Evolutionary conservation across 768 basidiomycete genomes (phyloP), one percentile per base, ranked within the genome.

Genomic region (Mycena filopes): DNA sequence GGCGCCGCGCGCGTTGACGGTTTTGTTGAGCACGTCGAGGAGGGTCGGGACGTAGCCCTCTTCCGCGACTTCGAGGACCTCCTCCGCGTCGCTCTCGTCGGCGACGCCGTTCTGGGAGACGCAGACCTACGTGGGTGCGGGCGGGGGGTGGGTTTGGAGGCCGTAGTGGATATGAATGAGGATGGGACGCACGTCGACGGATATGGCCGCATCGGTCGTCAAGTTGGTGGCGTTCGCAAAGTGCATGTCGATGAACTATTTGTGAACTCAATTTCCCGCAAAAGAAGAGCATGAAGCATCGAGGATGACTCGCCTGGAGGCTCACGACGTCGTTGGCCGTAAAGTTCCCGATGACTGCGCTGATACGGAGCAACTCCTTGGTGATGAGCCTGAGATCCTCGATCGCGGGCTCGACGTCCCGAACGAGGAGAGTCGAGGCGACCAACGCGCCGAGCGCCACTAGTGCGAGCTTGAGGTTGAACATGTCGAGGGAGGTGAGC

Each of bases 11-110:
- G 38, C 38, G 7, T 7, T 36, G 26, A 40, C 10, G 25, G 58
- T 60, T 7, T n/a, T 48, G 6, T 60, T 60, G 47, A 60, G 58
- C 21, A 48, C 48, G 36, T 50, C 47, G 46, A 48, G 31, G 23
- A 60, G 7, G 31, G 25, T 41, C 21, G 58, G 58, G 47, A 50
- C 38, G 47, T 48, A 51, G 4, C n/a, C 23, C 31, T 8, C 33
- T 21, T 36, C 1, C 12, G 49, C 49, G 12, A 36, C 10, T 3
- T 36, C 10, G 31, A 51, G 33, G 16, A 51, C n/a, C 8, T 3
- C 18, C 21, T 49, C 25, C 26, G 54, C 23, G 33, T 51, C 49
- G 49, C 12, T 21, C 7, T 28, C 15, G 33, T 11, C 12, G 21
- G 49, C 49, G 33, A 36, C n/a, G 1, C 49, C 49, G 21, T 51